Conservation (phyloP, 1,284 basidiomycete genomes). For the Athelia psychrophila region DNA sequence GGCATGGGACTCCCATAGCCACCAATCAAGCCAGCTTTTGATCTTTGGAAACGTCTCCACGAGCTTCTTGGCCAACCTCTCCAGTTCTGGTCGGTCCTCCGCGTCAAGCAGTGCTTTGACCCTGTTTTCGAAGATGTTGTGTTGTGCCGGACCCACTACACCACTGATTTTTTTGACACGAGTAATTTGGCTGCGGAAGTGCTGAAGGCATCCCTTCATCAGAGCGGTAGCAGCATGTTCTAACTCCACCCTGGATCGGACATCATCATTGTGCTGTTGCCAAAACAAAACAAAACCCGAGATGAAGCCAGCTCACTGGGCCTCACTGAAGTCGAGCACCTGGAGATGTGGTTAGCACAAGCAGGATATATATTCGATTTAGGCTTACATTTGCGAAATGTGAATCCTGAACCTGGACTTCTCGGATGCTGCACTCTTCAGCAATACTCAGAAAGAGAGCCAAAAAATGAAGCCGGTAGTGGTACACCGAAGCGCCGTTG, state of each 20-base stretch:
- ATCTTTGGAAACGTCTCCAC: constrained; percentile 10
- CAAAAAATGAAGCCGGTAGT: constrained; percentile 24
- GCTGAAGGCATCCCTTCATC: constrained; percentile 25
- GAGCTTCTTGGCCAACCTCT: constrained; percentile 15
- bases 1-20: constrained; percentile 15
- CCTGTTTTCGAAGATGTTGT: constrained; percentile 10
- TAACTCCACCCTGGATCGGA: constrained; percentile 11
- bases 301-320: constrained; percentile 24
- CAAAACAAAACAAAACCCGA: constrained; percentile 22
- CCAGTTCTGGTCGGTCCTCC: constrained; percentile 25
- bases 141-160: constrained; percentile 13
- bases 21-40: constrained; percentile 18
- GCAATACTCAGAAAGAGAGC: constrained; percentile 20
- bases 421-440: constrained; percentile 6
- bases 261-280: constrained; percentile 2
- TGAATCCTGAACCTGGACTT: background rate
- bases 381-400: constrained; percentile 3
- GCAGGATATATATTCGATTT: background rate
- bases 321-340: constrained; percentile 29
- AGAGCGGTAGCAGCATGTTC: constrained; percentile 12
- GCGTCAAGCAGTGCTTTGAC: constrained; percentile 10
- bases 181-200: constrained; percentile 21
- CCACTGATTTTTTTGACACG: constrained; percentile 19
- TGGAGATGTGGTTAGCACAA: constrained; percentile 6
- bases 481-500: constrained; percentile 22